Percentiles rank a stretch among this genome's conserved stretches.
Conservation (phyloP, 208 protist genomes). For the Trypanosoma congolense region DNA sequence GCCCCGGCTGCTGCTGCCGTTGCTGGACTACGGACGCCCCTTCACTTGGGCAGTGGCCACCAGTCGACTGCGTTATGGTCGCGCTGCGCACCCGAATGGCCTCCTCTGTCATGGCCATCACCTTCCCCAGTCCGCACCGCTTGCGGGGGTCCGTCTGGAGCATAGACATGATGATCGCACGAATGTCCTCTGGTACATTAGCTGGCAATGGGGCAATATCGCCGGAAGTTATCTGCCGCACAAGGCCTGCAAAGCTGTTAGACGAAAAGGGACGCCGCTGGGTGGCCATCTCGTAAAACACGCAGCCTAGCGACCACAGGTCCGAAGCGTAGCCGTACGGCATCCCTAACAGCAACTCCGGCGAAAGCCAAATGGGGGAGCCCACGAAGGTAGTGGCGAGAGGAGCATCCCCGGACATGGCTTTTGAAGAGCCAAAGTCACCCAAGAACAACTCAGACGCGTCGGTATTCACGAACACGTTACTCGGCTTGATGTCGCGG, state of each 20-base stretch:
- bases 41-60: too few species aligned
- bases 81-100: constrained; percentile 5
- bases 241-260: constrained; percentile 68
- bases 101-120: constrained; percentile 26
- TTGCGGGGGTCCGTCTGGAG: constrained; percentile 43
- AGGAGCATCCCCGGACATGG: constrained; percentile 22
- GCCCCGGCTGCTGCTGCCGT: constrained; percentile 1
- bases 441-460: constrained; percentile 47
- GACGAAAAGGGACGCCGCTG: constrained; percentile 50
- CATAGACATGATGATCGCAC: constrained; percentile 53
- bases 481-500: constrained; percentile 89
- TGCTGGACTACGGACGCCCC: neutral
- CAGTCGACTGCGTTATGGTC: neutral
- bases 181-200: constrained; percentile 33
- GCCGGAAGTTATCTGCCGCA: constrained; percentile 73
- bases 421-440: constrained; percentile 78
- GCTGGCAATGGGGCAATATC: constrained; percentile 48
- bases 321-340: constrained; percentile 83
- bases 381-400: constrained; percentile 67
- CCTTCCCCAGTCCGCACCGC: constrained; percentile 33
- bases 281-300: constrained; percentile 72
- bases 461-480: constrained; percentile 75
- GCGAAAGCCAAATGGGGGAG: constrained; percentile 80
- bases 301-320: constrained; percentile 82
- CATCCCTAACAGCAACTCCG: constrained; percentile 75